These are phyloP conservation scores for Candida anglica DNA, from an alignment of 805 yeast species.

Conservation along the genomic window DNA sequence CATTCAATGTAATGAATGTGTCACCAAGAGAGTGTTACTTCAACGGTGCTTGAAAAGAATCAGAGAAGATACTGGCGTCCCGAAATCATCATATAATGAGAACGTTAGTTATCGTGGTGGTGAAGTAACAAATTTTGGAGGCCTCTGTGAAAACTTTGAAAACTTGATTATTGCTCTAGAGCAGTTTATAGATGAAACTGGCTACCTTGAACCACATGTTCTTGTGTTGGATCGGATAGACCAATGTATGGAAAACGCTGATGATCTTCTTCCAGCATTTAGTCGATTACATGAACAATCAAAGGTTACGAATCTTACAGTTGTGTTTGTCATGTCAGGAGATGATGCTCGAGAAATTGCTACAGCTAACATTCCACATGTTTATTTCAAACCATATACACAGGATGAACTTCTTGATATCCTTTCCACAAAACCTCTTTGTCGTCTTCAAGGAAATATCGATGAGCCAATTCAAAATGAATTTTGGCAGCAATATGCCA, in stretches of 20 bases:
- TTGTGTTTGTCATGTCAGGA: conserved; percentile 38
- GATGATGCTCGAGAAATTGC: conserved; percentile 34
- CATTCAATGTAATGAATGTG: conserved; percentile 43
- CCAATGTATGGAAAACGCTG: conserved; percentile 39
- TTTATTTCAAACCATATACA: conserved; percentile 36
- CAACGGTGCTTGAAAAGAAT: conserved; percentile 39
- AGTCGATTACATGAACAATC: conserved; percentile 41
- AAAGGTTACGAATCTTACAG: conserved; percentile 23
- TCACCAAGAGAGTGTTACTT: conserved; percentile 37
- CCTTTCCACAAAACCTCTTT: conserved; percentile 24
- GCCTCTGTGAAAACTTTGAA: conserved; percentile 37
- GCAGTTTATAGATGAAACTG: conserved; percentile 27
- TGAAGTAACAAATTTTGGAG: conserved; percentile 20
- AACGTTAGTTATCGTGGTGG: conserved; percentile 21
- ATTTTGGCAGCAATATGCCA: conserved; percentile 42
- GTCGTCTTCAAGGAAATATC: conserved; percentile 13
- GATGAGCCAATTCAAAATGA: conserved; percentile 13
- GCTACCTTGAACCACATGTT: conserved; percentile 32
- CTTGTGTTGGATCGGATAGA: conserved; percentile 48
- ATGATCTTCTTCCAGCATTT: conserved; percentile 38
- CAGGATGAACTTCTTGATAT: conserved; percentile 34
- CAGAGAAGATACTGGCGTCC: conserved; percentile 30
- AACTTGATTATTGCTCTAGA: conserved; percentile 39
- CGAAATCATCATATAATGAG: conserved; percentile 12
- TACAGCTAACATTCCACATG: conserved; percentile 37